phyloP scores from a whole-genome alignment of 305 asterid genomes.

The Solanum hybrid region DNA sequence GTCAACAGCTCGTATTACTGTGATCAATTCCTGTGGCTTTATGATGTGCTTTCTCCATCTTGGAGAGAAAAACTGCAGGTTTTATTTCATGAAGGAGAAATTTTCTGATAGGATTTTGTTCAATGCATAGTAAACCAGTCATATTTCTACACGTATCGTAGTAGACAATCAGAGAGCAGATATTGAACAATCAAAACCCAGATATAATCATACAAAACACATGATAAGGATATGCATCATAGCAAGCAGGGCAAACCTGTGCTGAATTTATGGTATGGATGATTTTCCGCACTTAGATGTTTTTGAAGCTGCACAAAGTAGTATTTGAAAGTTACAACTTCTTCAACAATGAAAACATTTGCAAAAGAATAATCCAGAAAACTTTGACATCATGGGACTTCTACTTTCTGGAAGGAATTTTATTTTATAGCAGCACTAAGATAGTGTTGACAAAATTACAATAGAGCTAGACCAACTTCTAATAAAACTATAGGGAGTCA shows the following conservation, averaged over 20 bases:
- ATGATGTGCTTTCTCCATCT: not conserved
- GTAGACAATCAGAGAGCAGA: not conserved
- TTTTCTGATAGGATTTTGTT: not conserved
- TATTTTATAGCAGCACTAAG: not conserved
- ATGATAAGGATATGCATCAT: not conserved
- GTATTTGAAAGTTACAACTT: constrained; percentile 5
- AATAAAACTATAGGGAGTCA: not conserved
- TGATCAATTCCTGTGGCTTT: not conserved
- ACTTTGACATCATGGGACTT: not conserved
- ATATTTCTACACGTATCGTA: not conserved
- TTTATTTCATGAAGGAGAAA: constrained; percentile 3
- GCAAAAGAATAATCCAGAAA: not conserved
- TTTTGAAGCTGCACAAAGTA: constrained; percentile 72
- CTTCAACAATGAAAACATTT: constrained; percentile 3
- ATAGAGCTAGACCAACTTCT: not conserved
- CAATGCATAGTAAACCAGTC: not conserved
- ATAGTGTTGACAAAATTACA: not conserved
- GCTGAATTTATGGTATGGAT: constrained; percentile 94
- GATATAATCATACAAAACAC: not conserved
- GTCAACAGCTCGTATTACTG: not conserved
- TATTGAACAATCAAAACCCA: not conserved
- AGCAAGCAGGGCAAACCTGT: constrained; percentile 49
- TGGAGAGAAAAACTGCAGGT: not conserved
- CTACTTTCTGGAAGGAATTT: not conserved
- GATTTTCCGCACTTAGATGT: constrained; percentile 61